These are phyloP conservation scores for Tulasnella sp. DNA, from an alignment of 768 basidiomycete genomes.

Conservation along the genomic window DNA sequence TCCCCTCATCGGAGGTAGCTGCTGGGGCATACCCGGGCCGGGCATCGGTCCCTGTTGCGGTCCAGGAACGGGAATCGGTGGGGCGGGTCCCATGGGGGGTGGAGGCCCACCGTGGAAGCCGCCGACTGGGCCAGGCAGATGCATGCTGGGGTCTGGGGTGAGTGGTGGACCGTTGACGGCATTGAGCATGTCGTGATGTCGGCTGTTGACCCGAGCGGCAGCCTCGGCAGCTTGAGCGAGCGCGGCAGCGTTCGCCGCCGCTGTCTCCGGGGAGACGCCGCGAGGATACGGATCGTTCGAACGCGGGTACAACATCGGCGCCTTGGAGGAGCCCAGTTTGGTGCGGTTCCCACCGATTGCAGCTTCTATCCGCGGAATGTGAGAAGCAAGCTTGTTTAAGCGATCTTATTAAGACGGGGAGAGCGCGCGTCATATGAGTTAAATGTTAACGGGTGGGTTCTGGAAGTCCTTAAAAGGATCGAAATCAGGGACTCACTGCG, in stretches of 20 bases:
- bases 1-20: conserved; percentile 1
- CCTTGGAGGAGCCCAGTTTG: background rate
- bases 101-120: background rate
- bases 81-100: background rate
- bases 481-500: conserved; percentile 24
- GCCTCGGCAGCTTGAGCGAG: conserved; percentile 24
- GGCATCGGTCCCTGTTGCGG: conserved; percentile 3
- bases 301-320: conserved; percentile 17
- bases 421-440: background rate
- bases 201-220: conserved; percentile 22
- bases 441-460: background rate
- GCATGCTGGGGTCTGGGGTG: background rate
- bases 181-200: conserved; percentile 18
- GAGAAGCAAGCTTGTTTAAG: conserved; percentile 22
- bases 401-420: conserved; percentile 8
- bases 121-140: background rate
- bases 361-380: conserved; percentile 24
- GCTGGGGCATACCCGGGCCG: background rate
- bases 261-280: conserved; percentile 12
- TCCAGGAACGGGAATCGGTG: conserved; percentile 7
- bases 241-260: conserved; percentile 20
- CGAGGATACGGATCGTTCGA: conserved; percentile 21
- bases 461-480: no score
- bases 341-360: conserved; percentile 4
- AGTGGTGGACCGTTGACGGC: background rate